Conservation (phyloP, 2,329 filamentous ascomycete species). For the Arthrobotrys megalospora region DNA sequence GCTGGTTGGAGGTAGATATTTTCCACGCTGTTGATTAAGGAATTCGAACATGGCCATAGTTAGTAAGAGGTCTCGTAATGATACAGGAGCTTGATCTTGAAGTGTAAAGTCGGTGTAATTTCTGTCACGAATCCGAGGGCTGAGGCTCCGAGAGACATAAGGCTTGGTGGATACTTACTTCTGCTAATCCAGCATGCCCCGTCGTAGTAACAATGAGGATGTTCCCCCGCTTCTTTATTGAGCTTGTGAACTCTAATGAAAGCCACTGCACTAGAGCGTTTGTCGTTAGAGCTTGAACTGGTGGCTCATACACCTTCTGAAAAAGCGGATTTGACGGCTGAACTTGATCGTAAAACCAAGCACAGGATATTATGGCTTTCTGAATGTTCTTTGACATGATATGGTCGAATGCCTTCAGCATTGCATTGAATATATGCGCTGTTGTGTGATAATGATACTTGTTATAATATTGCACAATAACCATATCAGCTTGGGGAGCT, state of each 20-base stretch:
- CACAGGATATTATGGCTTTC: not conserved
- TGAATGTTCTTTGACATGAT: not conserved
- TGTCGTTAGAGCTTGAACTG: not conserved
- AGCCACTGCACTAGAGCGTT: not conserved
- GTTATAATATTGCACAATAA: not conserved
- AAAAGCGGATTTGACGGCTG: not conserved
- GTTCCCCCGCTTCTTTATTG: not conserved
- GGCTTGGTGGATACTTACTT: not conserved
- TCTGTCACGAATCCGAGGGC: too few species aligned
- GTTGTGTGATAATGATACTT: not conserved
- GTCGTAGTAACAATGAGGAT: not conserved
- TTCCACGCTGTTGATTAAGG: not conserved
- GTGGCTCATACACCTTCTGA: not conserved
- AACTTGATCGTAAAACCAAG: slow-evolving; percentile 13
- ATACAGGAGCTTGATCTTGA: too few species aligned
- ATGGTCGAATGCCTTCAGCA: not conserved
- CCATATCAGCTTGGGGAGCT: not conserved
- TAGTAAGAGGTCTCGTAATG: too few species aligned
- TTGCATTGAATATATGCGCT: not conserved
- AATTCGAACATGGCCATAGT: not conserved
- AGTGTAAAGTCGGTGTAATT: too few species aligned
- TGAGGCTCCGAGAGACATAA: too few species aligned
- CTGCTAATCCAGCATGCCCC: not conserved
- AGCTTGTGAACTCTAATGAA: not conserved
- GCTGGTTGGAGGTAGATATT: not conserved